These are phyloP conservation scores for Secale cereale DNA, from an alignment of 176 grass and related monocot genomes.

Conservation along the genomic window DNA sequence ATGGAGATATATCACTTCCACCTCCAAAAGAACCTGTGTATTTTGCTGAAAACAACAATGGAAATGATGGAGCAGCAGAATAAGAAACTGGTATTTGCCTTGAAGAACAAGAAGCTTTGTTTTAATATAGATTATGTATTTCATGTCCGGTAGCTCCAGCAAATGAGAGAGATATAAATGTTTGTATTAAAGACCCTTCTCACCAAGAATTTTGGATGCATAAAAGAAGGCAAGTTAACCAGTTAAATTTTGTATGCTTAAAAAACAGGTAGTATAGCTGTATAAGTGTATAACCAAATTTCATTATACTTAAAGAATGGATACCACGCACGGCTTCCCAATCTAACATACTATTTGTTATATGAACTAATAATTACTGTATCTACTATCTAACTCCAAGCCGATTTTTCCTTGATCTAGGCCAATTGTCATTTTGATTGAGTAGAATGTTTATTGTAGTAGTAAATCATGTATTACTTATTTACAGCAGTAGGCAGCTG, in stretches of 20 bases:
- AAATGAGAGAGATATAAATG: not conserved
- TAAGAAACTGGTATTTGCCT: not conserved
- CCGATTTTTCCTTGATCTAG: too few species aligned
- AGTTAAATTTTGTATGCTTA: not conserved
- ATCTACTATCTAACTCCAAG: too few species aligned
- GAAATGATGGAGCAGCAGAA: not conserved
- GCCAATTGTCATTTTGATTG: too few species aligned
- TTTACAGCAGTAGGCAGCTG: too few species aligned
- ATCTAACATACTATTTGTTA: too few species aligned
- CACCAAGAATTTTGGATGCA: not conserved
- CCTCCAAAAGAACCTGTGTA: constrained; percentile 30
- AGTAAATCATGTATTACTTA: too few species aligned
- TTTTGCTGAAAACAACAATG: constrained; percentile 9
- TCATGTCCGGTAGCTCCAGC: not conserved
- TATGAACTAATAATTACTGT: too few species aligned
- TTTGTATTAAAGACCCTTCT: not conserved
- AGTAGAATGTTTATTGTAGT: too few species aligned
- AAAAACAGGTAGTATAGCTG: not conserved
- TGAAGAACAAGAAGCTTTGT: not conserved
- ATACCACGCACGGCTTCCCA: too few species aligned
- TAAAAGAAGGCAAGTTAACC: not conserved
- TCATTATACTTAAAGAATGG: too few species aligned
- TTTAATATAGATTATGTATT: not conserved
- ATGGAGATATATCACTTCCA: constrained; percentile 12
- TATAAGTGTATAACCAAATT: too few species aligned